Base-by-base conservation (phyloP, 1,139 yeast genomes). In the Candida labiduridarum region DNA sequence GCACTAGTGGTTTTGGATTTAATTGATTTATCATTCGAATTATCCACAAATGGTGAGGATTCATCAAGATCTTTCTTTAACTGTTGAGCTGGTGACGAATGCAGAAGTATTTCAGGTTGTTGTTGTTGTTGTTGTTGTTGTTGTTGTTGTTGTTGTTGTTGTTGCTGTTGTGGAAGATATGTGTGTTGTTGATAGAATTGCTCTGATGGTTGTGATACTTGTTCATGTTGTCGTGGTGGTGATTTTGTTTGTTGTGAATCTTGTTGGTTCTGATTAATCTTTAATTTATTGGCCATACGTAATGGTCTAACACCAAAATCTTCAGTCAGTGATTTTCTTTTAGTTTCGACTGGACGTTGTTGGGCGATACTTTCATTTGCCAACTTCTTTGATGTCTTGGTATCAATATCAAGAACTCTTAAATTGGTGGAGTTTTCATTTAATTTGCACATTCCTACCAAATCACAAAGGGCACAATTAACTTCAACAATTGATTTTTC, bases 401-500 rank as follows among this genome's bases (percentile, higher is more conserved):
- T 22, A 10, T 49, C 56, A 27, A 46, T 47, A n/a, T 53, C 52
- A 15, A 56, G 48, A 18, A 47, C 47, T 42, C 58, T 52, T 30
- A 56, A 41, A 45, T 56, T 53, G 44, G 53, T 41, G 3, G 69
- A 63, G 46, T 57, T 59, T 31, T 60, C 65, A 45, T 63, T 64
- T 46, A 87, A 71, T 62, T 83, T 87, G 31, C 80, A 84, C 6
- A 76, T 69, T 30, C 82, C 73, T 30, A 88, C 68, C 52, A 89
- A 76, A 58, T 89, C 96, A 61, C 92, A 84, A 12, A 90, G 79
- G 1, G 91, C 78, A 60, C 85, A 86, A 12, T 85, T 78, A 44
- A 92, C 71, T 62, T 91, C 97, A 34, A 89, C 81, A 10, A 90
- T 73, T 0, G 97, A 87, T 25, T 92, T 83, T 67, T 90, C 89